Base-by-base conservation (phyloP, 1,284 basidiomycete genomes). In the Ustilago loliicola region DNA sequence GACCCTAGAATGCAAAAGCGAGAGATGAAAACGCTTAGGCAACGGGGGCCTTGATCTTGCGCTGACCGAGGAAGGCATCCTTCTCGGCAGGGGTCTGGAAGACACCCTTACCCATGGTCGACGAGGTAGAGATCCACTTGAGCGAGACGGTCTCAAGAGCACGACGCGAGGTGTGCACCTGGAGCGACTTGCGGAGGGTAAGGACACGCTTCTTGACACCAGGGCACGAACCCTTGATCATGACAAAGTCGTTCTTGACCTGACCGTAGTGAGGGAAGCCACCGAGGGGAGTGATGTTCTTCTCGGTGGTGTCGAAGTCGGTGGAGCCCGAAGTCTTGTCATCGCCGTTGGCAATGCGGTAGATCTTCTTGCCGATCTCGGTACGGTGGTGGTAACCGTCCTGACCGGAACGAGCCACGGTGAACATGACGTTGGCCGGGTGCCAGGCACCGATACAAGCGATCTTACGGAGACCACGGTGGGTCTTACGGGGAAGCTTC, bases 381-480 rank as follows among this genome's bases (percentile, higher is more conserved):
- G 96, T 98, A 88, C 96, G 94, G 90, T 98, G 95, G 88, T 98
- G 96, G 91, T 98, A 99, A 87, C 96, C 96, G 88, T 97, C 87
- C 66, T 99, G 96, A 95, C 97, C 97, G 81, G 97, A 95, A 90
- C 97, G 96, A 72, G 96, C 96, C 82, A 99, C 97, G 56, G 95
- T 97, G 92, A 94, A 99, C 96, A 98, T 98, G 91, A 98, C 96
- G 89, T 95, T 96, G 56, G 94, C 93, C 86, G 95, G 95, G 91
- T 97, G 95, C 95, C 95, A 97, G 87, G 95, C 95, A 90, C 96
- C 96, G 86, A 99, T 98, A 93, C 97, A 99, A 87, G 96, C 96
- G 83, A 86, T 79, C 84, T 98, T 98, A 88, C 96, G 94, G 85
- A 98, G 93, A 94, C 96, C 96, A 89, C 96, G 96, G 92, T 99